phyloP scores from a whole-genome alignment of 164 flowering plant genomes.

The Liriodendron chinense region DNA sequence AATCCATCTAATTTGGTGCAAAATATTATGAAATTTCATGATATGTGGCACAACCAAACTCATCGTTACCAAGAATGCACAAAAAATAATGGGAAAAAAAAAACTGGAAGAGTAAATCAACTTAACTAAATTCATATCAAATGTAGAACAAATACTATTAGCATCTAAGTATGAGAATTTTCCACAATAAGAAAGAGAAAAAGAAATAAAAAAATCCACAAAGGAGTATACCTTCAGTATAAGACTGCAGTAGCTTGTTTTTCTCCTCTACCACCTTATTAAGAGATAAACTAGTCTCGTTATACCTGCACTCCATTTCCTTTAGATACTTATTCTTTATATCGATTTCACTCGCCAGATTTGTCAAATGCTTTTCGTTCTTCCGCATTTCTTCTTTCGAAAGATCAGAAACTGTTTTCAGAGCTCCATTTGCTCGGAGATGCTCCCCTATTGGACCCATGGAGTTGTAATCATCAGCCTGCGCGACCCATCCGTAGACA shows the following conservation, averaged over 20 bases:
- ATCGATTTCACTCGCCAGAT: slow-evolving; percentile 61
- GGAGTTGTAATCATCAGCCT: slow-evolving; percentile 64
- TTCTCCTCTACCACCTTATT: slow-evolving; percentile 41
- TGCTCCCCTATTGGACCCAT: slow-evolving; percentile 58
- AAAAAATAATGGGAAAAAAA: no score
- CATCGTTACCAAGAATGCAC: no score
- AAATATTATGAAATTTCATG: no score
- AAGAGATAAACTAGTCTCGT: slow-evolving; percentile 43
- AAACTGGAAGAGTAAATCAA: neutral
- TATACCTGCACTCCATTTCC: slow-evolving; percentile 48
- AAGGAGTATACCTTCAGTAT: slow-evolving; percentile 54
- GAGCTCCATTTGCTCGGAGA: slow-evolving; percentile 61
- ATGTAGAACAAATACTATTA: neutral
- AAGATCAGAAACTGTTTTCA: slow-evolving; percentile 66
- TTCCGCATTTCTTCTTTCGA: slow-evolving; percentile 72
- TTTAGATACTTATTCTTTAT: slow-evolving; percentile 46
- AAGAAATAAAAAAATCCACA: no score
- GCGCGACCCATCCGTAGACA: slow-evolving; percentile 90
- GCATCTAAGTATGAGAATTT: neutral
- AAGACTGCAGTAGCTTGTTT: slow-evolving; percentile 53
- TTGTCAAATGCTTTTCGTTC: slow-evolving; percentile 52
- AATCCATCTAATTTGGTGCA: no score
- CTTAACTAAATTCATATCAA: no score
- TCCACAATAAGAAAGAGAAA: neutral
- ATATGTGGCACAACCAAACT: no score